Base-by-base conservation (phyloP, 2,329 filamentous ascomycete genomes). In the Eutypella sp. region DNA sequence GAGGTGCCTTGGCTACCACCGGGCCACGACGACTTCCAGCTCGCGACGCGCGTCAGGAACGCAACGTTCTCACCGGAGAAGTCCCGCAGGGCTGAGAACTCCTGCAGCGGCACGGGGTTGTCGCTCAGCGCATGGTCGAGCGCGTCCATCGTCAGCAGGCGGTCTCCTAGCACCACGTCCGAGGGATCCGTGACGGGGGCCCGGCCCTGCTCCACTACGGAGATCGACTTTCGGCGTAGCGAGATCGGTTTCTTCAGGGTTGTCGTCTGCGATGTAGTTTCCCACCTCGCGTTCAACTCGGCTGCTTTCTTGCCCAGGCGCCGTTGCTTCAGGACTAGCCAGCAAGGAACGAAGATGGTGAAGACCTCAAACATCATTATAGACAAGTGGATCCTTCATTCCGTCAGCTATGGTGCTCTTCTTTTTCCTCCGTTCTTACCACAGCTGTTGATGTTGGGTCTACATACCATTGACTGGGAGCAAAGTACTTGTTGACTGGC, bases 51-150 rank as follows among this genome's bases (percentile, higher is more conserved):
- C 8, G 73, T 77, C 5, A 87, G 64, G 60, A 87, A 87, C 40
- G 82, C 76, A 52, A 87, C 82, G 57, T 87, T 87, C 60, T 87
- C 84, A 13, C 82, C 83, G 0, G 82, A 85, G 57, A 87, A 86
- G 54, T 87, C 84, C 29, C 76, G 73, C 1, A 78, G 69, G 0
- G 82, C 82, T 0, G 84, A 82, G 59, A 84, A 87, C 43, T 79
- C 65, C 46, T 83, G 78, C 0, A 87, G 71, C 0, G 79, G 78
- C 4, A 73, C 68, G 0, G 80, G 77, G 57, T 84, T 82, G 41
- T 73, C 70, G 44, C 74, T 67, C 0, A 87, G 68, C 4, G 81
- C 78, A 47, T 78, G 70, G 51, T 87, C 82, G 2, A 87, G 72
- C 0, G 81, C 79, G 36, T 72, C 69, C 72, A 79, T 77, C 18